Evolutionary conservation across 371 early-diverging fungal species (phyloP).

Genomic region (Rhizomucor miehei): DNA sequence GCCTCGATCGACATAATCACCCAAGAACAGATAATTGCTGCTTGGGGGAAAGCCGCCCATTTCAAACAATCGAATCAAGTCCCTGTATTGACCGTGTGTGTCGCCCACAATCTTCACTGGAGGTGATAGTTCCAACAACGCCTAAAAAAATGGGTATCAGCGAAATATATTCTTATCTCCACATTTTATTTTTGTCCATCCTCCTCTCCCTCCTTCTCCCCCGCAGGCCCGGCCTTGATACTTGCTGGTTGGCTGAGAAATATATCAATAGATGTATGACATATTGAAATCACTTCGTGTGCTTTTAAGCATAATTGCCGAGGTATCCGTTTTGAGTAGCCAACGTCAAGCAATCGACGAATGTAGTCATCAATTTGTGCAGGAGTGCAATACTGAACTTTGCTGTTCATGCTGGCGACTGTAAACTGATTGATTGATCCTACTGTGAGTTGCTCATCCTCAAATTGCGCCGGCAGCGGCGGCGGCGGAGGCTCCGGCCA

Average conservation of each 20-base stretch:
- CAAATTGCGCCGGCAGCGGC: constrained; percentile 3
- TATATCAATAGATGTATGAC: constrained; percentile 80
- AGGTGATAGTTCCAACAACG: constrained; percentile 89
- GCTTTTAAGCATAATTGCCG: constrained; percentile 72
- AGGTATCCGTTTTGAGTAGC: constrained; percentile 63
- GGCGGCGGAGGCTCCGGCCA: no score
- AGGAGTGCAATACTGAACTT: constrained; percentile 12
- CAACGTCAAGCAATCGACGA: constrained; percentile 69
- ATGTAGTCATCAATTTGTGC: constrained; percentile 81
- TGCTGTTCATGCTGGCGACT: constrained; percentile 13
- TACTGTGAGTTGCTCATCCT: constrained; percentile 30
- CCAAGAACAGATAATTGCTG: constrained; percentile 90
- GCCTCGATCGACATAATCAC: constrained; percentile 98
- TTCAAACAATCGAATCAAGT: constrained; percentile 89
- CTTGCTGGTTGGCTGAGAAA: constrained; percentile 85
- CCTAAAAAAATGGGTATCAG: constrained; percentile 14
- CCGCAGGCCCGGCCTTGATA: background rate
- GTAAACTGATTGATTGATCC: constrained; percentile 30
- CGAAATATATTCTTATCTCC: background rate
- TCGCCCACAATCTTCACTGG: constrained; percentile 96
- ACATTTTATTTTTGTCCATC: no score
- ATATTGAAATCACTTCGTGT: constrained; percentile 84
- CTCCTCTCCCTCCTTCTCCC: background rate
- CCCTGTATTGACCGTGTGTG: constrained; percentile 94
- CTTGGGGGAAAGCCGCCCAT: constrained; percentile 88